phyloP scores from a whole-genome alignment of 768 basidiomycete genomes.

The Lentinula detonsa region DNA sequence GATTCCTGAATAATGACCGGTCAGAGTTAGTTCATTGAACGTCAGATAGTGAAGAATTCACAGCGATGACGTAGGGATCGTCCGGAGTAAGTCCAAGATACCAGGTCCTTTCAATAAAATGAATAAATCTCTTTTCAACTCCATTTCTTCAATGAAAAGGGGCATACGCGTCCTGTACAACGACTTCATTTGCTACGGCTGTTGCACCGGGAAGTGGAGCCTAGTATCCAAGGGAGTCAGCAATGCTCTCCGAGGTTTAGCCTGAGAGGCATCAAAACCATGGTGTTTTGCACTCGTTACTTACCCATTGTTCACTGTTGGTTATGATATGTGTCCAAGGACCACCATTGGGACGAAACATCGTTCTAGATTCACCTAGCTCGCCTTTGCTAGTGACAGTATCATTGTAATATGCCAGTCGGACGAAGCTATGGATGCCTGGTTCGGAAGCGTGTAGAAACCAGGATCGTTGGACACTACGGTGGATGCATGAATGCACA shows the following conservation, averaged over 20 bases:
- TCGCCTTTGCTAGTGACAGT: slow-evolving; percentile 13
- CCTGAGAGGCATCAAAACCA: too few relatives aligned
- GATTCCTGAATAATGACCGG: slow-evolving; percentile 13
- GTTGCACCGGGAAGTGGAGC: slow-evolving; percentile 15
- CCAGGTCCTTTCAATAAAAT: slow-evolving; percentile 14
- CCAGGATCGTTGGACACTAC: slow-evolving; percentile 21
- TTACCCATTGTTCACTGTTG: slow-evolving; percentile 19
- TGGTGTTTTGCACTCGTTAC: not conserved
- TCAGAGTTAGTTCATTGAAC: not conserved
- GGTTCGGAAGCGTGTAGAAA: slow-evolving; percentile 19
- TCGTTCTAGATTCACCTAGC: slow-evolving; percentile 21
- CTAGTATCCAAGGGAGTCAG: slow-evolving; percentile 1
- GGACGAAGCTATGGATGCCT: slow-evolving; percentile 20
- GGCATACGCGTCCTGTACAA: slow-evolving; percentile 18
- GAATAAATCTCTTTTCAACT: not conserved
- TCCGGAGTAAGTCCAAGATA: slow-evolving; percentile 18
- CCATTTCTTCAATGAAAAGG: not conserved
- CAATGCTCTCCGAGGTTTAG: not conserved
- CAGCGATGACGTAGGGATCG: slow-evolving; percentile 18
- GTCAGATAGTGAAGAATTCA: not conserved
- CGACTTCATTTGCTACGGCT: slow-evolving; percentile 13
- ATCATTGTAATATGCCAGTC: slow-evolving; percentile 17
- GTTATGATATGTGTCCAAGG: slow-evolving; percentile 20
- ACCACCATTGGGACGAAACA: slow-evolving; percentile 20
- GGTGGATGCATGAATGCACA: not conserved